Base-by-base conservation (phyloP, 352 stramenopile genomes). In the Phytophthora parvispora region DNA sequence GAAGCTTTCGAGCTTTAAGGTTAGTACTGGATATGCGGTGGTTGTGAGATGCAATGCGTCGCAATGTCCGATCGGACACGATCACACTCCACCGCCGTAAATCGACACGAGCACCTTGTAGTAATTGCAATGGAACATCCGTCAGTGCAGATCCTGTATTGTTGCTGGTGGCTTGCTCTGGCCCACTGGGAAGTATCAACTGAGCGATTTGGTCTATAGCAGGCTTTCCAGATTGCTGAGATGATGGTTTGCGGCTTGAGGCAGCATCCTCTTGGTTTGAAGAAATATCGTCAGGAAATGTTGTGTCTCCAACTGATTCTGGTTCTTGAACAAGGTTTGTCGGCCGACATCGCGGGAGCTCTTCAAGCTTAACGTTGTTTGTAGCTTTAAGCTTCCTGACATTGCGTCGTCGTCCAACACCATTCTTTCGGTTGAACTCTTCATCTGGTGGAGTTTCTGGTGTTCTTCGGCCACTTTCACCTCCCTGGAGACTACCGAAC, bases 41-140 rank as follows among this genome's bases (percentile, higher is more conserved):
- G 66, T 95, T 95, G 60, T 83, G 77, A 7, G 84, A 81, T 6
- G 83, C 86, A 45, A 95, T 74, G 18, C 84, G 86, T 15, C 72
- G 64, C 6, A 95, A 69, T 10, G 86, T 92, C 1, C 66, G 62
- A 60, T 95, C 78, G 1, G 86, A 89, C 2, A 93, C 86, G 18
- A 94, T 80, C 5, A 85, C 78, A 6, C 82, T 94, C 86, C 87
- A 95, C 18, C 78, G 78, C 60, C 71, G 87, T 8, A 95, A 61
- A 54, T 80, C 74, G 20, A 94, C 76, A 27, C 83, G 61, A 18
- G 72, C 45, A 18, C 65, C 63, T 57, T 94, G 84, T 8, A 94
- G 61, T 27, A 93, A 86, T 55, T 93, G 83, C 13, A 84, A 76
- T 13, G 87, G 87, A 31, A 95, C 72, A 48, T 90, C 82, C n/a